Percentiles rank a stretch among this genome's conserved stretches.
phyloP scores from a whole-genome alignment of 179 eudicot species.

The Pouteria campechiana region DNA sequence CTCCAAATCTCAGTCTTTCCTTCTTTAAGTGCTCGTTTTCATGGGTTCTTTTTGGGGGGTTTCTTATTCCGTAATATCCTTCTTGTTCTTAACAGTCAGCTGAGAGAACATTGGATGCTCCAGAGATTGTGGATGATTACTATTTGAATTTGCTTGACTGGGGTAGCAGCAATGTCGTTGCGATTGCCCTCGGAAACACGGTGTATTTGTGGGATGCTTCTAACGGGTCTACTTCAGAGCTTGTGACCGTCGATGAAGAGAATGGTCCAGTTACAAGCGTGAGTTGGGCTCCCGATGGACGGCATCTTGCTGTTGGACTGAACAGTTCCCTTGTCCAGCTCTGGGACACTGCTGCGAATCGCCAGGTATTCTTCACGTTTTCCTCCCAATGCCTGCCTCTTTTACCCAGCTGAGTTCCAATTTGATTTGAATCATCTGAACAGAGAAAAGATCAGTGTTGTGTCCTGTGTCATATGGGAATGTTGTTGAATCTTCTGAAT shows the following conservation, averaged over 20 bases:
- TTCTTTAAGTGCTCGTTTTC: not conserved
- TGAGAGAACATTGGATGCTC: conserved; percentile 26
- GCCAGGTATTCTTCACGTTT: not conserved
- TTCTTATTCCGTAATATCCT: too few relatives aligned
- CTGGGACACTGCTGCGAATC: conserved; percentile 14
- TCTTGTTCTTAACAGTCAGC: conserved; percentile 18
- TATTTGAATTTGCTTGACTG: conserved; percentile 59
- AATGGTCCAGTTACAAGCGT: conserved; percentile 46
- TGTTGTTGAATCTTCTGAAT: not conserved
- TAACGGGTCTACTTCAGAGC: conserved; percentile 17
- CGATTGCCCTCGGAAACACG: conserved; percentile 40
- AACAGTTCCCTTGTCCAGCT: conserved; percentile 21
- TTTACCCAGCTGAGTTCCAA: too few relatives aligned
- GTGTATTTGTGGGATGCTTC: conserved; percentile 30
- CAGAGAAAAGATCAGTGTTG: too few relatives aligned
- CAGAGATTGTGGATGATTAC: conserved; percentile 36
- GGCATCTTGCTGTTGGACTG: conserved; percentile 22
- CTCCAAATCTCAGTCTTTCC: not conserved
- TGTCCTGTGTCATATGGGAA: not conserved
- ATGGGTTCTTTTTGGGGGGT: too few relatives aligned
- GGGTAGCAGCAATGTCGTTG: conserved; percentile 49
- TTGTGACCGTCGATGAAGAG: conserved; percentile 14
- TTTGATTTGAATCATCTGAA: too few relatives aligned
- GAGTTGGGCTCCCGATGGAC: conserved; percentile 56
- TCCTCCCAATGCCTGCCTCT: not conserved